A percentile compares a stretch with the other conserved stretches of the same genome.
phyloP scores from a whole-genome alignment of 108 stramenopile species.

The Cyclotella cryptica region DNA sequence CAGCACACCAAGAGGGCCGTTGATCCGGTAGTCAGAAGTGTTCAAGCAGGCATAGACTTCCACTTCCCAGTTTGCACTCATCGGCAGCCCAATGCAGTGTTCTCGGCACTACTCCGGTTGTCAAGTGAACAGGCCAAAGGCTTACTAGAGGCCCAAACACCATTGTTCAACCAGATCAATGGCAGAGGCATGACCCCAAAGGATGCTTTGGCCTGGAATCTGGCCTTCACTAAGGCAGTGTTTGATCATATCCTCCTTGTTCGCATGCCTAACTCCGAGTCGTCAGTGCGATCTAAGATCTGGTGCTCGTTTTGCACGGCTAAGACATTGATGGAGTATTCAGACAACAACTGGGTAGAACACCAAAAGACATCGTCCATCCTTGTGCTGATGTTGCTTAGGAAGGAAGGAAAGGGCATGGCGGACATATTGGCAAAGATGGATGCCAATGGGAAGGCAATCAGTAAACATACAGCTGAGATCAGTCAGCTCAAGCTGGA shows the following conservation, averaged over 20 bases:
- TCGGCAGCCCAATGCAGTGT: too few species aligned
- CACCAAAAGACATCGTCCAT: conserved; percentile 13
- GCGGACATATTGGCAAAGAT: too few species aligned
- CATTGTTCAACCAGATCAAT: neutral
- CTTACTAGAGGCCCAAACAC: neutral
- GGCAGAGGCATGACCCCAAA: neutral
- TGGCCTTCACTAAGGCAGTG: neutral
- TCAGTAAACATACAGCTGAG: neutral
- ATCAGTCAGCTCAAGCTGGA: too few species aligned
- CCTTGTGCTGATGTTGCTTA: conserved; percentile 3
- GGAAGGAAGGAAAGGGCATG: conserved; percentile 1
- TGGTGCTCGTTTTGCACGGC: conserved; percentile 1
- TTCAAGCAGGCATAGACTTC: too few species aligned
- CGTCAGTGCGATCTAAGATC: neutral
- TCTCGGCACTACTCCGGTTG: too few species aligned
- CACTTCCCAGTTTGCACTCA: too few species aligned
- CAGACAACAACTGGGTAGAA: neutral
- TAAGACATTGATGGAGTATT: neutral
- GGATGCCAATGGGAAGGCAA: neutral
- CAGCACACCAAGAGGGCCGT: too few species aligned
- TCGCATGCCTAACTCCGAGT: neutral
- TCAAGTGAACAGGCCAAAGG: too few species aligned
- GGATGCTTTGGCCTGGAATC: neutral
- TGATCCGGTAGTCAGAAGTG: too few species aligned
- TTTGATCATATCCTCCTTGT: conserved; percentile 2